Evolutionary conservation across 2,329 filamentous ascomycete species (phyloP), one percentile per base, ranked within the genome.

Genomic region (Scolecobasidium constrictum): DNA sequence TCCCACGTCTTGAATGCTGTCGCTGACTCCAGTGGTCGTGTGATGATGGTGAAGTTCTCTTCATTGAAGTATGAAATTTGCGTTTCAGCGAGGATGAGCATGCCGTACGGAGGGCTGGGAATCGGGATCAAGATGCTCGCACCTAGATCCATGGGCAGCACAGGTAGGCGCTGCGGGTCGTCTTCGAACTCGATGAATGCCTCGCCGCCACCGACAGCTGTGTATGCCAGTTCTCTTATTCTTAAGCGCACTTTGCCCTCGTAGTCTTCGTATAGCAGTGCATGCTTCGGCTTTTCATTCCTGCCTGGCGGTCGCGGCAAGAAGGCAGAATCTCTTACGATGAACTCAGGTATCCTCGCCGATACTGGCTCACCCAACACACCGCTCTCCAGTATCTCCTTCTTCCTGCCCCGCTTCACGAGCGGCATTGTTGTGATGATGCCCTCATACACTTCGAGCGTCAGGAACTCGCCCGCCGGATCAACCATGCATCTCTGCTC

Each of bases 1-100:
- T 84, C 83, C 88, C 90, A 98, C 2, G 86, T 79, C n/a, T 92
- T 82, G 52, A 93, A 96, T 26, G 94, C 81, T 3, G 83, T 86
- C 1, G 87, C 76, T 44, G 90, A 79, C 1, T 77, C 69, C 2
- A 95, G 63, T 0, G 71, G 65, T 6, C 78, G 72, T 15, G 79
- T 75, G 11, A 86, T 72, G 11, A 72, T 72, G 23, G 78, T 73
- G 48, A 81, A 80, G 18, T 66, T 84, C 23, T 83, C 72, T 47
- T 86, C 84, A 53, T 94, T 84, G 46, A 92, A 80, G 58, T 96
- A 96, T 6, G 81, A 77, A 46, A 98, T 74, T 2, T 80, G 78
- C 0, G 85, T 93, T 62, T 72, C 68, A 13, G 65, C 67, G 3
- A 72, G 53, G 1, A 72, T 56, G 21, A 72, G 50, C 18, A 70